Conservation (phyloP, 176 grass and related monocot genomes). For the Calamus simplicifolius region DNA sequence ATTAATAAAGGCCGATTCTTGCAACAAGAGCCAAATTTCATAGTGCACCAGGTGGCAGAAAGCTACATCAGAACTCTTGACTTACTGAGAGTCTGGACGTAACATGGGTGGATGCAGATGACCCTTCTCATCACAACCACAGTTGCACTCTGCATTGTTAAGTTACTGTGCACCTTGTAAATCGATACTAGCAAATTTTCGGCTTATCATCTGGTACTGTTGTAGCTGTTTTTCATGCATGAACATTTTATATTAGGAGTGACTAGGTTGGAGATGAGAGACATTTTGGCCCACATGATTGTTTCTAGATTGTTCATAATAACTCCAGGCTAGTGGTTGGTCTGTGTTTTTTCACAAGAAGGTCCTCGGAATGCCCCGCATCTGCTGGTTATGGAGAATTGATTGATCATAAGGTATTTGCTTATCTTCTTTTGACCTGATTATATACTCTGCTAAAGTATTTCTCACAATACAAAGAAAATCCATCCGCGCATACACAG, state of each 20-base stretch:
- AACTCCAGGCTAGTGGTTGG: conserved; percentile 6
- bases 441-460: too few species aligned
- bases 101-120: conserved; percentile 5
- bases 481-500: too few species aligned
- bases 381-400: conserved; percentile 6
- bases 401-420: conserved; percentile 7
- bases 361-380: neutral
- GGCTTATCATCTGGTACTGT: neutral
- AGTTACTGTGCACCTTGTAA: neutral
- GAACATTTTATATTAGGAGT: neutral
- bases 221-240: neutral
- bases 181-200: too few species aligned
- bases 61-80: neutral
- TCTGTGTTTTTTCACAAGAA: conserved; percentile 4
- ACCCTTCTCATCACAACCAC: neutral
- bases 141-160: neutral
- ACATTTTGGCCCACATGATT: neutral
- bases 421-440: neutral
- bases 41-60: neutral
- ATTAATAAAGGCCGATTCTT: conserved; percentile 3
- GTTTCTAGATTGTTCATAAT: conserved; percentile 3
- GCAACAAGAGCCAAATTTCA: neutral
- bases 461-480: too few species aligned
- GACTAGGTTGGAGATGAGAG: neutral
- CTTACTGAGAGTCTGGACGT: neutral